Evolutionary conservation across 441 rosid species (phyloP).

Genomic region (Erodium texanum): DNA sequence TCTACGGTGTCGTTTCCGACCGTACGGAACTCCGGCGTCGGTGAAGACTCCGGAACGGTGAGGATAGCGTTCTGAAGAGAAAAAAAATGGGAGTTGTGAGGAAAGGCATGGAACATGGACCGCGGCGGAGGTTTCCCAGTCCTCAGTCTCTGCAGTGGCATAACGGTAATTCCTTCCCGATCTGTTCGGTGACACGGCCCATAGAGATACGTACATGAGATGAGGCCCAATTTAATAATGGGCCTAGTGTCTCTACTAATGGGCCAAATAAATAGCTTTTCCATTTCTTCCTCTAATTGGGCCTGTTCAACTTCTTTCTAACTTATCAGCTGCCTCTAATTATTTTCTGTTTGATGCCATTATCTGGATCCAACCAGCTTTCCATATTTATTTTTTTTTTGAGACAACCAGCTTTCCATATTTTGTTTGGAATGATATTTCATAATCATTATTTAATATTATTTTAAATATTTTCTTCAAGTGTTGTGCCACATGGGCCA

Average conservation of each 20-base stretch:
- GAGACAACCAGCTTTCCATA: no score
- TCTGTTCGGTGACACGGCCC: neutral
- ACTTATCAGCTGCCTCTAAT: no score
- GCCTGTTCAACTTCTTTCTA: neutral
- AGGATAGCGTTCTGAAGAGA: neutral
- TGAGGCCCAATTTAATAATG: no score
- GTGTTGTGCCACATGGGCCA: no score
- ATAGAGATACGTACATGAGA: no score
- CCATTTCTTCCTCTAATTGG: neutral
- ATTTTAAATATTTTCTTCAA: no score
- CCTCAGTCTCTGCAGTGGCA: neutral
- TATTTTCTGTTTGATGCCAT: no score
- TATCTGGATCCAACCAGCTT: no score
- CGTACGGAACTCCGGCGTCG: neutral
- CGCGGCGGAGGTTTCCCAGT: neutral
- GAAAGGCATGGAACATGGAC: neutral
- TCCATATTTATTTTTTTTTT: no score
- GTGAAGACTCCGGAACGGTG: neutral
- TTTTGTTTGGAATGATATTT: no score
- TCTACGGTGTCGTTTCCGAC: neutral
- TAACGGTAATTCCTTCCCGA: neutral
- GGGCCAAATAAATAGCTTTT: neutral
- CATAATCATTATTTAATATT: no score
- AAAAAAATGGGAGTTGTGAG: neutral
- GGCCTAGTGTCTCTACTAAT: neutral